These are phyloP conservation scores for Flaveria floridana DNA, from an alignment of 140 eudicot species.

Conservation along the genomic window DNA sequence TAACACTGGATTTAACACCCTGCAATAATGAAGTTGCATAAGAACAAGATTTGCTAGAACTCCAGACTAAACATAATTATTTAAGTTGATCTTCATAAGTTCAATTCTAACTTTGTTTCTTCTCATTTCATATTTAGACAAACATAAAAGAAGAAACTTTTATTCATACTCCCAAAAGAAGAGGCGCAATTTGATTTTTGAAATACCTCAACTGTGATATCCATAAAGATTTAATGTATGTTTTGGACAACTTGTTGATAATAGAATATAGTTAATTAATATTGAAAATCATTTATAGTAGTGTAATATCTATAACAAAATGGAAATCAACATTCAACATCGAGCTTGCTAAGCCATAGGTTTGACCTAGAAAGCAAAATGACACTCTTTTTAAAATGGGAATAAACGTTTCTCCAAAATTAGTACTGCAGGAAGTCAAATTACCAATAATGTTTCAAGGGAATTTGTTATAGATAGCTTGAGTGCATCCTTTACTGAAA, in stretches of 20 bases:
- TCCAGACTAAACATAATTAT: conserved; percentile 10
- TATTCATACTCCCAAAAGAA: conserved; percentile 12
- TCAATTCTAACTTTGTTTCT: neutral
- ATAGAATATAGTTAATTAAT: neutral
- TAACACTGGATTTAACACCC: conserved; percentile 56
- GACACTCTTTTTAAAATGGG: neutral
- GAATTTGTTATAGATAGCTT: conserved; percentile 55
- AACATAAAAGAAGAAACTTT: neutral
- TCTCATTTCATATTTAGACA: neutral
- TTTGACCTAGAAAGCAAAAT: conserved; percentile 14
- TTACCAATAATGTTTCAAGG: conserved; percentile 71
- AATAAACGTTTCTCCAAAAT: neutral
- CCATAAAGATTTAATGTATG: conserved; percentile 5
- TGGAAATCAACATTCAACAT: neutral
- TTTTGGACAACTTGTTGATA: neutral
- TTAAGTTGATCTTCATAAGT: conserved; percentile 4
- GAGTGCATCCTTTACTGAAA: conserved; percentile 65
- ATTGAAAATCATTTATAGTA: neutral
- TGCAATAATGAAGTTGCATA: conserved; percentile 40
- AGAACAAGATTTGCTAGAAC: conserved; percentile 13
- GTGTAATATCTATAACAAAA: conserved; percentile 16
- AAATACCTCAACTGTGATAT: neutral
- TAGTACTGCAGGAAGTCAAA: conserved; percentile 11
- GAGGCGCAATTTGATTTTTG: neutral
- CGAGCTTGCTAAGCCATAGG: conserved; percentile 26